Percentiles rank a stretch among this genome's conserved stretches.
Evolutionary conservation across 495 filamentous ascomycete species (phyloP).

Genomic region (Neurospora sp.): DNA sequence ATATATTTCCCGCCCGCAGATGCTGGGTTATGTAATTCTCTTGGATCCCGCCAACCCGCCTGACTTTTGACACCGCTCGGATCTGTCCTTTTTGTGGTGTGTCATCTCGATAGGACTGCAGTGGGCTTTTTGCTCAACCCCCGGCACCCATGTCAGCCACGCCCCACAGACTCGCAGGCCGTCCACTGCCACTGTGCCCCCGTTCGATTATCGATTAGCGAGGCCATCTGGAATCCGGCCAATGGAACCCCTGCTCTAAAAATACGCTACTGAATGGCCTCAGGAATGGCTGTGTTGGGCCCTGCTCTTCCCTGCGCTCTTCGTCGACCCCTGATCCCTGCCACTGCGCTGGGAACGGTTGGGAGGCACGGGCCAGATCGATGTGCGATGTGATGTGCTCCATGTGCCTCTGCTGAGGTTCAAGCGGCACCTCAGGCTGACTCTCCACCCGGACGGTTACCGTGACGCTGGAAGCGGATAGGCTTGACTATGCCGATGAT

Average conservation of each 20-base stretch:
- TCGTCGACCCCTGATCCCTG: not conserved
- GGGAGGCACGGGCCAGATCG: conserved; percentile 4
- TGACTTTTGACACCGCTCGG: conserved; percentile 6
- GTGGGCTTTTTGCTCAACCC: not conserved
- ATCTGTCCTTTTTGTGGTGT: conserved; percentile 11
- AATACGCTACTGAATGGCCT: not conserved
- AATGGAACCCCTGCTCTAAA: conserved; percentile 5
- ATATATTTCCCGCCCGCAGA: not conserved
- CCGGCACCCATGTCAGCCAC: not conserved
- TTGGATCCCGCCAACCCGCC: conserved; percentile 5
- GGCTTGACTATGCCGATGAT: not conserved
- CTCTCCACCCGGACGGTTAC: not conserved
- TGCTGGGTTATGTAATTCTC: conserved; percentile 1
- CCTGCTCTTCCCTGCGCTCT: not conserved
- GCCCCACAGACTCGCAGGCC: conserved; percentile 8
- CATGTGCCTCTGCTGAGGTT: not conserved
- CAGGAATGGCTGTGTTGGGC: not conserved
- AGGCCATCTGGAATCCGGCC: not conserved
- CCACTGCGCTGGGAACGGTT: conserved; percentile 9
- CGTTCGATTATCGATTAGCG: conserved; percentile 27
- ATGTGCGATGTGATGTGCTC: not conserved
- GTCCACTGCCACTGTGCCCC: conserved; percentile 14
- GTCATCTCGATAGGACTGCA: not conserved
- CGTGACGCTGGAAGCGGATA: not conserved
- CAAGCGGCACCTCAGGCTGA: not conserved